Percentiles rank a stretch among this genome's conserved stretches.
Evolutionary conservation across 345 rosid species (phyloP).

Genomic region (Excoecaria cochinchinensis): DNA sequence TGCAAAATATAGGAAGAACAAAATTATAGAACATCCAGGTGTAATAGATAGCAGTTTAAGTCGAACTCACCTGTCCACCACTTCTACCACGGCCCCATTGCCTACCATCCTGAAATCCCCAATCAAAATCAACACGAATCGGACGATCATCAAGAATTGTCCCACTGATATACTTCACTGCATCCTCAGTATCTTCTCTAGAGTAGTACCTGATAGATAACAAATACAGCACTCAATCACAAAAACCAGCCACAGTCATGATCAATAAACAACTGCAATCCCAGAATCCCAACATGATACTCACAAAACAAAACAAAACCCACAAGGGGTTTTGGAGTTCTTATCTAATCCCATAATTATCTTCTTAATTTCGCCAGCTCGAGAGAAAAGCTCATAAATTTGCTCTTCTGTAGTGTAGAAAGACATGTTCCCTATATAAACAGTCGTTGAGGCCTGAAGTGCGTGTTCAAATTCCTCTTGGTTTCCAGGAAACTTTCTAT

Average conservation of each 20-base stretch:
- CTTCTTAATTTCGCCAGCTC: slow-evolving; percentile 96
- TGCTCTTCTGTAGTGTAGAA: slow-evolving; percentile 97
- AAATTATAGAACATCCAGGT: neutral
- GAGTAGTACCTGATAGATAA: slow-evolving; percentile 64
- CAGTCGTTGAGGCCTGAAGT: slow-evolving; percentile 60
- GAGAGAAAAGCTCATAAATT: slow-evolving; percentile 89
- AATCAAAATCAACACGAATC: slow-evolving; percentile 95
- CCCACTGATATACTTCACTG: slow-evolving; percentile 88
- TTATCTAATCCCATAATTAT: slow-evolving; percentile 97
- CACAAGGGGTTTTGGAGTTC: slow-evolving; percentile 95
- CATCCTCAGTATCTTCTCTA: slow-evolving; percentile 97
- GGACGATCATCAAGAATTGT: slow-evolving; percentile 98
- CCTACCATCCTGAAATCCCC: slow-evolving; percentile 98
- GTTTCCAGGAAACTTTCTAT: slow-evolving; percentile 71
- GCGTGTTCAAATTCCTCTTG: slow-evolving; percentile 92
- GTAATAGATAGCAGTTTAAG: slow-evolving; percentile 7
- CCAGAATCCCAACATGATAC: slow-evolving; percentile 17
- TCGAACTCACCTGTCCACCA: slow-evolving; percentile 79
- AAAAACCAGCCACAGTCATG: neutral
- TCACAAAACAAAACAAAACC: slow-evolving; percentile 88
- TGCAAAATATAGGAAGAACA: slow-evolving; percentile 28
- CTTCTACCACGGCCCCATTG: slow-evolving; percentile 99
- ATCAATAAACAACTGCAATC: neutral
- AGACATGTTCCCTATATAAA: slow-evolving; percentile 91
- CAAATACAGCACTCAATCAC: neutral